These are phyloP conservation scores for Termitomyces sp. DNA, from an alignment of 768 basidiomycete species.

Conservation along the genomic window DNA sequence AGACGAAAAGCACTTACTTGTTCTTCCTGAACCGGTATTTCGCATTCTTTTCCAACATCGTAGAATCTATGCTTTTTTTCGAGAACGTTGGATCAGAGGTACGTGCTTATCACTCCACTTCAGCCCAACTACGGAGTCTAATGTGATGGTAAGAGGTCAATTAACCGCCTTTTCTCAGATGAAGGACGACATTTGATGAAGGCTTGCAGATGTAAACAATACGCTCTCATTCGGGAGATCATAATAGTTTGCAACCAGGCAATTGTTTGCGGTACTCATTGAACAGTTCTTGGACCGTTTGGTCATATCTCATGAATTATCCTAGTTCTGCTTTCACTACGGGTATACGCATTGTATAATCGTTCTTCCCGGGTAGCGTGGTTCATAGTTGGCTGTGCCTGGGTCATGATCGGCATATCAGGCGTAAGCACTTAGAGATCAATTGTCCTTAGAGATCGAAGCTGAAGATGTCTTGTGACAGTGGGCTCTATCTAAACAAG, in stretches of 20 bases:
- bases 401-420: not conserved
- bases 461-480: not conserved
- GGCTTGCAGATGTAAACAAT: not conserved
- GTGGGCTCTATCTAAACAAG: not conserved
- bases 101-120: not conserved
- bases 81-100: not conserved
- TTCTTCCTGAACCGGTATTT: slow-evolving; percentile 8
- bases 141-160: not conserved
- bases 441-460: not conserved
- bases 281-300: not conserved
- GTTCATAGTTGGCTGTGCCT: not conserved
- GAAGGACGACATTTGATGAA: not conserved
- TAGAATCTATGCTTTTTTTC: not conserved
- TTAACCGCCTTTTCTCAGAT: not conserved
- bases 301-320: not conserved
- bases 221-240: not conserved
- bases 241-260: not conserved
- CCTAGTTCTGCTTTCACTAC: not conserved
- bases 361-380: slow-evolving; percentile 1
- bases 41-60: not conserved
- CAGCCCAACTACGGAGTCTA: not conserved
- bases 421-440: not conserved
- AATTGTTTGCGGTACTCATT: not conserved
- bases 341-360: not conserved
- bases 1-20: slow-evolving; percentile 2